phyloP scores from a whole-genome alignment of 139 green algal genomes.

The Chlorokybus atmophyticus region DNA sequence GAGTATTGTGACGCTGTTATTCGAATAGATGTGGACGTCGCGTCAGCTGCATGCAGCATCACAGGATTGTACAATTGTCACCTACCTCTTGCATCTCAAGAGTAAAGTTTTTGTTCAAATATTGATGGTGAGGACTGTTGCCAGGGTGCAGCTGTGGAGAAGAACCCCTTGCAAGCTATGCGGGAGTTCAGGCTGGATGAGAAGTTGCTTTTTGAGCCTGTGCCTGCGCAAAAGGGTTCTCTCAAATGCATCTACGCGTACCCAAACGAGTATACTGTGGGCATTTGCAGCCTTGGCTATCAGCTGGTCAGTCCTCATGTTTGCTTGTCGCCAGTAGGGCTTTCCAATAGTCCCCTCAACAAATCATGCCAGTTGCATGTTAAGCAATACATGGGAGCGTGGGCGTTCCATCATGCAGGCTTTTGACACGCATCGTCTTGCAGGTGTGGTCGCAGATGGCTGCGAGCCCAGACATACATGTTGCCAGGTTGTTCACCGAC shows the following conservation, averaged over 20 bases:
- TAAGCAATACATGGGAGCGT: background rate
- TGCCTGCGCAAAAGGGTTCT: background rate
- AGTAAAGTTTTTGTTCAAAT: too few relatives aligned
- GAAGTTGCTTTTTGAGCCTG: constrained; percentile 5
- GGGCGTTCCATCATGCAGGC: background rate
- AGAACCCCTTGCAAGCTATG: too few relatives aligned
- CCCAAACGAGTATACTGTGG: constrained; percentile 40
- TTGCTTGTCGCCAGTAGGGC: background rate
- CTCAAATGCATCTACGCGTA: constrained; percentile 35
- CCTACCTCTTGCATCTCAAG: too few relatives aligned
- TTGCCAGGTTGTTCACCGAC: constrained; percentile 37
- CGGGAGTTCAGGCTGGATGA: constrained; percentile 9
- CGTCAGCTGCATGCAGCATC: too few relatives aligned
- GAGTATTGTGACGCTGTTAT: too few relatives aligned
- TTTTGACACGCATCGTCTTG: background rate
- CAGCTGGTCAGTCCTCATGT: constrained; percentile 23
- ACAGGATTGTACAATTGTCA: too few relatives aligned
- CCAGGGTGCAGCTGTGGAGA: too few relatives aligned
- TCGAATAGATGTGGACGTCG: too few relatives aligned
- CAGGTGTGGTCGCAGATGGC: constrained; percentile 30
- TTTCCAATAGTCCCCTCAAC: background rate
- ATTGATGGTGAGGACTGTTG: too few relatives aligned
- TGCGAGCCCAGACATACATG: background rate
- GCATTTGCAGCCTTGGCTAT: constrained; percentile 41
- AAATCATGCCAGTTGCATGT: background rate